Evolutionary conservation across 257 asterid species (phyloP).

Genomic region (Nicotiana tabacum): DNA sequence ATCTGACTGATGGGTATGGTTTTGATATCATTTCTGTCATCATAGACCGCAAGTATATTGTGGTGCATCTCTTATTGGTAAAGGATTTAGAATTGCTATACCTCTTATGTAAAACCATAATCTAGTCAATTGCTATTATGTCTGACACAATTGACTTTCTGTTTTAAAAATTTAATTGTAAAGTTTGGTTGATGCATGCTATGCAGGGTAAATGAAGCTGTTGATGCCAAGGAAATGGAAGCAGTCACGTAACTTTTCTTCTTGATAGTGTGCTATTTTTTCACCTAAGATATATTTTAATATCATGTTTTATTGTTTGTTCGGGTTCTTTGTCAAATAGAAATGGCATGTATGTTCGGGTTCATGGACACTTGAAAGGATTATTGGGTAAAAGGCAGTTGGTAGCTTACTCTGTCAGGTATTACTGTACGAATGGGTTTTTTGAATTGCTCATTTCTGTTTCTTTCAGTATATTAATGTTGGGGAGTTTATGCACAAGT

Average conservation of each 20-base stretch:
- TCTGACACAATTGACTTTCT: neutral
- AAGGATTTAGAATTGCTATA: neutral
- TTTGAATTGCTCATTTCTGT: neutral
- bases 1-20: neutral
- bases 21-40: neutral
- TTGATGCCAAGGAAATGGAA: slow-evolving; percentile 71
- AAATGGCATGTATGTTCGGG: slow-evolving; percentile 76
- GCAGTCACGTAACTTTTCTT: slow-evolving; percentile 45
- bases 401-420: slow-evolving; percentile 81
- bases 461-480: neutral
- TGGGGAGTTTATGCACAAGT: neutral
- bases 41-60: neutral
- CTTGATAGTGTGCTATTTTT: neutral
- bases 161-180: neutral
- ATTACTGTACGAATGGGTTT: slow-evolving; percentile 7
- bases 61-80: neutral
- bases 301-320: slow-evolving; percentile 4
- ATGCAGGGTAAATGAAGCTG: slow-evolving; percentile 63
- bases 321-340: slow-evolving; percentile 29
- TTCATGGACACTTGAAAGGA: slow-evolving; percentile 87
- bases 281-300: neutral
- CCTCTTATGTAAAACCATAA: neutral
- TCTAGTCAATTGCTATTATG: neutral
- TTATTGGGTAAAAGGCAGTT: slow-evolving; percentile 77
- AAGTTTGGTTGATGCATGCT: slow-evolving; percentile 7